A percentile compares a stretch with the other conserved stretches of the same genome.
These are phyloP conservation scores for Populus nigra DNA, from an alignment of 345 rosid genomes.

Conservation along the genomic window DNA sequence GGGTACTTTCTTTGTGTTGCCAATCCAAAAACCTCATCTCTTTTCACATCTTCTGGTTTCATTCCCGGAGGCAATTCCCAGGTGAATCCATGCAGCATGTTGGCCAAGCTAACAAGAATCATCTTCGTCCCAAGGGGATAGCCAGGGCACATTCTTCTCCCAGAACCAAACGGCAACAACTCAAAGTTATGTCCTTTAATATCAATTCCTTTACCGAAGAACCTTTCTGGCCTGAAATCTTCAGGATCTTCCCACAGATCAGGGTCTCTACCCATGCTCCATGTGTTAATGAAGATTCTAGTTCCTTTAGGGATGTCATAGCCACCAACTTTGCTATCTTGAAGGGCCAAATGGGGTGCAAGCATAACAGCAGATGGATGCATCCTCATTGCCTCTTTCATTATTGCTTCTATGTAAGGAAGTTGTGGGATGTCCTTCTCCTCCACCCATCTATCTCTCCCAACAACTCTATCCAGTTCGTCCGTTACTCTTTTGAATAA, in stretches of 20 bases:
- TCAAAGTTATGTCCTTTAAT: conserved; percentile 58
- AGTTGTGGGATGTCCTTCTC: conserved; percentile 43
- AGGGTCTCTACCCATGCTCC: conserved; percentile 65
- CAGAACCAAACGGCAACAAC: conserved; percentile 62
- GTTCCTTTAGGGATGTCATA: conserved; percentile 54
- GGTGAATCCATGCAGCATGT: conserved; percentile 53
- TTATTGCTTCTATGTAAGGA: conserved; percentile 4
- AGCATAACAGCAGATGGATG: conserved; percentile 20
- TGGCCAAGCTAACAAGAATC: conserved; percentile 50
- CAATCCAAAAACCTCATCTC: conserved; percentile 58
- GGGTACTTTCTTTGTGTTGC: conserved; percentile 51
- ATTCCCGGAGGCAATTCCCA: conserved; percentile 47
- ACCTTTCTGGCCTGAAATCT: conserved; percentile 55
- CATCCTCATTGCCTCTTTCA: conserved; percentile 53
- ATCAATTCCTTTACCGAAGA: conserved; percentile 42
- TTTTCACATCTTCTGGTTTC: conserved; percentile 37
- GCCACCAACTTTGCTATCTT: conserved; percentile 38
- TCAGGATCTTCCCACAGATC: conserved; percentile 50
- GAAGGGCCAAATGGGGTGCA: conserved; percentile 42
- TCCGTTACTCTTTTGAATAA: conserved; percentile 44
- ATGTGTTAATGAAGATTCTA: conserved; percentile 37
- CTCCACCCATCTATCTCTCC: conserved; percentile 48
- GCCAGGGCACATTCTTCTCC: conserved; percentile 77
- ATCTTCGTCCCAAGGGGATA: conserved; percentile 56
- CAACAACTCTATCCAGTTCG: conserved; percentile 56